A percentile compares a stretch with the other conserved stretches of the same genome.
phyloP scores from a whole-genome alignment of 352 stramenopile genomes.

The Blastocystis sp. region DNA sequence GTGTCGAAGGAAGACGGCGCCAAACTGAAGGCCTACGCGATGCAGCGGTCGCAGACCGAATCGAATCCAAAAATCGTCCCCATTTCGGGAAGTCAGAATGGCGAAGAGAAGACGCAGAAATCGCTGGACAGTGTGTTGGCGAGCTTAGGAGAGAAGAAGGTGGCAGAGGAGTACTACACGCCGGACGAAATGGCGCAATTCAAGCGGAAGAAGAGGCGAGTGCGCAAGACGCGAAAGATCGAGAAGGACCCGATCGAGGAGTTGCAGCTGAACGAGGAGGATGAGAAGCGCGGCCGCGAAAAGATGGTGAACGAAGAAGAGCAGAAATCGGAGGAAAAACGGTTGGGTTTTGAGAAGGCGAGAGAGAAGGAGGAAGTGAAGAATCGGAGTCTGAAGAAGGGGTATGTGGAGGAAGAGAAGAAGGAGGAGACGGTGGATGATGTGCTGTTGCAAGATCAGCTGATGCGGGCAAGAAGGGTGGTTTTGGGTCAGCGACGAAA shows the following conservation, averaged over 20 bases:
- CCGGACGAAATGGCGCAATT: conserved; percentile 67
- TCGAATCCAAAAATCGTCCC: background rate
- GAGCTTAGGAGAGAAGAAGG: conserved; percentile 26
- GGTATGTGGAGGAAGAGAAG: background rate
- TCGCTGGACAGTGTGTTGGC: background rate
- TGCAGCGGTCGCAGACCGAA: conserved; percentile 10
- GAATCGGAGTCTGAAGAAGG: background rate
- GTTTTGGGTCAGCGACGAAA: conserved; percentile 36
- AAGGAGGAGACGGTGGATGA: conserved; percentile 10
- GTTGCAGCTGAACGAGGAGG: conserved; percentile 1
- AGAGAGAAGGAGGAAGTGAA: conserved; percentile 46
- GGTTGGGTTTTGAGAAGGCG: background rate
- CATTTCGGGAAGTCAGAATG: background rate
- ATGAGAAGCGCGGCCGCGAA: background rate
- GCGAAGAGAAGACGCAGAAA: background rate
- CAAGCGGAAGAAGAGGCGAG: background rate
- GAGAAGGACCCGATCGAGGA: conserved; percentile 11
- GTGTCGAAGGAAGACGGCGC: background rate
- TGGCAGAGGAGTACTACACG: conserved; percentile 62
- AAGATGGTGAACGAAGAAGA: background rate
- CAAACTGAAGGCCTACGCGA: background rate
- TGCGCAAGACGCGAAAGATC: conserved; percentile 30
- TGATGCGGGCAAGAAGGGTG: conserved; percentile 24
- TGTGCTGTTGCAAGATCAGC: background rate
- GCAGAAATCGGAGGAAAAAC: background rate